Evolutionary conservation across 163 green algal genomes (phyloP).

Genomic region (Chlamydomonas reinhardtii): DNA sequence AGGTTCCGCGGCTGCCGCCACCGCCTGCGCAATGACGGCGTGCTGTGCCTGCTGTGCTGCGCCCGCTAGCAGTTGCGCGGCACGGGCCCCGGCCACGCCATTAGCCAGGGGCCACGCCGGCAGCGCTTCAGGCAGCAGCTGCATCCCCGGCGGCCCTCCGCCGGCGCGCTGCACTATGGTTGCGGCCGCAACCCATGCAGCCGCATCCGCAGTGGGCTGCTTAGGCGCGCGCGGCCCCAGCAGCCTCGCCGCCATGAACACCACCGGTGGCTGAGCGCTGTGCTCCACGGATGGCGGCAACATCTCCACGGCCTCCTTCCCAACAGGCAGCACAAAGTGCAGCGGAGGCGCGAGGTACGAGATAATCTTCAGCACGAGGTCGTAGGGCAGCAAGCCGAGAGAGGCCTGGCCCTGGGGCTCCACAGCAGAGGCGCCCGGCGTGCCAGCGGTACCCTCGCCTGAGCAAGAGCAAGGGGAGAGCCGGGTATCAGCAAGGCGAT

Average conservation of each 20-base stretch:
- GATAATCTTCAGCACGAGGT: slow-evolving; percentile 14
- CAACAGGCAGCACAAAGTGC: neutral
- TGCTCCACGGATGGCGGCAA: slow-evolving; percentile 14
- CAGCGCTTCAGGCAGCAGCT: neutral
- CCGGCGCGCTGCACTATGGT: no score
- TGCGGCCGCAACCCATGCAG: slow-evolving; percentile 13
- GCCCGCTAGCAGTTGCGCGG: neutral
- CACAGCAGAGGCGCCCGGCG: neutral
- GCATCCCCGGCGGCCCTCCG: neutral
- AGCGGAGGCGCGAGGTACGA: neutral
- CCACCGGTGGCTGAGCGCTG: neutral
- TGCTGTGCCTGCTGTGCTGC: neutral
- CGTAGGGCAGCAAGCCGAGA: slow-evolving; percentile 6
- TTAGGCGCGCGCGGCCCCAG: neutral
- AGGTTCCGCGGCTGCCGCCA: no score
- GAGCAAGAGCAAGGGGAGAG: no score
- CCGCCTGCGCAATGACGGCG: neutral
- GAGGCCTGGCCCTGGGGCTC: neutral
- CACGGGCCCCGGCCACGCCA: neutral
- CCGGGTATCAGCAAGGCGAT: no score
- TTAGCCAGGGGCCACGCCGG: neutral
- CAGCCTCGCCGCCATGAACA: neutral
- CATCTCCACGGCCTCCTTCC: slow-evolving; percentile 3
- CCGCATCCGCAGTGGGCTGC: neutral
- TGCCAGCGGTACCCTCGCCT: neutral